Conservation (phyloP, 768 basidiomycete species). For the Mycena vulgaris region DNA sequence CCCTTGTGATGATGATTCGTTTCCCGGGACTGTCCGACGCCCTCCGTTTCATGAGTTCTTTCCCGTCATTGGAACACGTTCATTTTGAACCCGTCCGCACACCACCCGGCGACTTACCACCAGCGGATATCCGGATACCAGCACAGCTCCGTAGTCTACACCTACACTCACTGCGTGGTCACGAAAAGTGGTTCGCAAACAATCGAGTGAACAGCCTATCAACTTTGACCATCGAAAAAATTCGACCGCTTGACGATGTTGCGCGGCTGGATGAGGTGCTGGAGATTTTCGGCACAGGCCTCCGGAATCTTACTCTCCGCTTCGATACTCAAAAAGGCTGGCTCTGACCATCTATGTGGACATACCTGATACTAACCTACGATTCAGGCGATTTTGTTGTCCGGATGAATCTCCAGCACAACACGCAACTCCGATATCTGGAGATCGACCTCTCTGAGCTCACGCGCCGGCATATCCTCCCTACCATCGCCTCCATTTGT, state of each 20-base stretch:
- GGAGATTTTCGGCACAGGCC: background rate
- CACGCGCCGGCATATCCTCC: constrained; percentile 22
- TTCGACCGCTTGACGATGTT: constrained; percentile 29
- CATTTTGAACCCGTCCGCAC: constrained; percentile 26
- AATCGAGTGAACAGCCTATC: constrained; percentile 12
- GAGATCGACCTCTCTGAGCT: constrained; percentile 32
- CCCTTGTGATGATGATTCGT: constrained; percentile 25
- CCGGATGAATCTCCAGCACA: constrained; percentile 11
- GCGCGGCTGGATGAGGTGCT: constrained; percentile 25
- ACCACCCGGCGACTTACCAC: constrained; percentile 16
- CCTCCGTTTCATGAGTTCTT: constrained; percentile 20
- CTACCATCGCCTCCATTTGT: constrained; percentile 2
- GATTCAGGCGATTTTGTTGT: constrained; percentile 26
- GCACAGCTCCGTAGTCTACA: constrained; percentile 10
- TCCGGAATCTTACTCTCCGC: constrained; percentile 30
- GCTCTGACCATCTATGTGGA: background rate
- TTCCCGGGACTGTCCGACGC: constrained; percentile 18
- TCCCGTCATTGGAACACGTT: constrained; percentile 24
- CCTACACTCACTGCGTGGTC: constrained; percentile 18
- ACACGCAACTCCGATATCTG: constrained; percentile 24
- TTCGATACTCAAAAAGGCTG: constrained; percentile 25
- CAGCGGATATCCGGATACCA: constrained; percentile 18
- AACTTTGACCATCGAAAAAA: constrained; percentile 10
- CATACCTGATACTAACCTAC: background rate
- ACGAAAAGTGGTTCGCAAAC: constrained; percentile 34